Conservation (phyloP, 1,139 yeast species). For the Nakaseomyces glabratus region DNA sequence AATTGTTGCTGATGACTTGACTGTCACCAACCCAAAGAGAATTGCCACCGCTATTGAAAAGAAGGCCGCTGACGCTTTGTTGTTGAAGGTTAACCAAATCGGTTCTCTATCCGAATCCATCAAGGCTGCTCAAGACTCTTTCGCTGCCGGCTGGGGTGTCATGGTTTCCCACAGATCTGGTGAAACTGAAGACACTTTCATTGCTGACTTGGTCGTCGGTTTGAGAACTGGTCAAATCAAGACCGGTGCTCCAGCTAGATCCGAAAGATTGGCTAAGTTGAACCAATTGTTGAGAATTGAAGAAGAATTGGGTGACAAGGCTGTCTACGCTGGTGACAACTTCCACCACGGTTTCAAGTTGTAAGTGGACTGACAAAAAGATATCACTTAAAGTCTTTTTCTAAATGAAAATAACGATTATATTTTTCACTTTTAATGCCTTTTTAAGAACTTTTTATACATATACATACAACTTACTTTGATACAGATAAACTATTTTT, state of each 20-base stretch:
- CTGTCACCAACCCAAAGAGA: constrained; percentile 93
- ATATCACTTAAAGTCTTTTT: background rate
- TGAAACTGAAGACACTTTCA: constrained; percentile 96
- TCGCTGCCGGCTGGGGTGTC: constrained; percentile 92
- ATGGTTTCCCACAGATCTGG: constrained; percentile 98
- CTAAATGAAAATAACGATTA: background rate
- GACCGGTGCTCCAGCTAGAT: constrained; percentile 99
- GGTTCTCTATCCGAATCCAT: constrained; percentile 88
- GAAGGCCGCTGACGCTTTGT: constrained; percentile 87
- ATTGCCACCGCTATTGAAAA: constrained; percentile 89
- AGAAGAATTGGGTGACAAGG: constrained; percentile 94
- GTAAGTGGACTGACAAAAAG: no score
- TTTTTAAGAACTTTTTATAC: background rate
- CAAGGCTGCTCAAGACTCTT: constrained; percentile 86
- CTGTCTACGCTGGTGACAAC: constrained; percentile 83
- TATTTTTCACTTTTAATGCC: no score
- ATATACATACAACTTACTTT: background rate
- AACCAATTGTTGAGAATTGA: constrained; percentile 95
- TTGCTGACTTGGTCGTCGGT: constrained; percentile 95
- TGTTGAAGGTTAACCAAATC: constrained; percentile 93
- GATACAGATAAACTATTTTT: background rate
- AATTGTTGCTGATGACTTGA: constrained; percentile 94
- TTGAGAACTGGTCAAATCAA: constrained; percentile 95
- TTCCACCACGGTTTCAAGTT: constrained; percentile 48
- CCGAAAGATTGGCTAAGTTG: constrained; percentile 97